Evolutionary conservation across 306 rosid genomes (phyloP).

Genomic region (Aeschynomene evenia): DNA sequence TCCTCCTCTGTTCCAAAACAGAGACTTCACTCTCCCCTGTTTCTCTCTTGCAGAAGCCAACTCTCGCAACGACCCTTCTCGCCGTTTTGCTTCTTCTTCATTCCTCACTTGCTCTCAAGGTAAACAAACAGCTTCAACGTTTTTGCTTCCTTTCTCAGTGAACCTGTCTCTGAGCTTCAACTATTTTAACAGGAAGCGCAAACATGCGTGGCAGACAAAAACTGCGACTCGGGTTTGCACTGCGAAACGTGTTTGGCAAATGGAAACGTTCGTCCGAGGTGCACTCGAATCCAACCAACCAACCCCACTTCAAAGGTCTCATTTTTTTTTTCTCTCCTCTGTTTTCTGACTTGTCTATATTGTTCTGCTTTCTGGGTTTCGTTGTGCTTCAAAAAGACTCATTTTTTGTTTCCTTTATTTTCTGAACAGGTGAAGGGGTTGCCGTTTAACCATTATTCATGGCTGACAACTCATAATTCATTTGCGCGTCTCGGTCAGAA

Average conservation of each 20-base stretch:
- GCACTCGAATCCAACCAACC: conserved; percentile 74
- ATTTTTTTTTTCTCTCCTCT: not conserved
- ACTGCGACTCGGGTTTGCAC: conserved; percentile 73
- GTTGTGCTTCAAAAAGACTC: not conserved
- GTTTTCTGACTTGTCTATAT: not conserved
- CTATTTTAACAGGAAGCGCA: conserved; percentile 57
- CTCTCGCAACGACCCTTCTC: conserved; percentile 35
- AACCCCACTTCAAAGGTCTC: conserved; percentile 64
- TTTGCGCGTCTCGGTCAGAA: conserved; percentile 69
- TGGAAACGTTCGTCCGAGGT: conserved; percentile 67
- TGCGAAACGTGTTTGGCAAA: conserved; percentile 81
- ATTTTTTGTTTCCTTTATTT: not conserved
- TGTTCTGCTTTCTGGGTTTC: not conserved
- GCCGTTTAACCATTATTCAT: conserved; percentile 83
- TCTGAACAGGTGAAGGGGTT: conserved; percentile 59
- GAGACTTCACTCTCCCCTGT: conserved; percentile 7
- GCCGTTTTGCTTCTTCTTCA: conserved; percentile 37
- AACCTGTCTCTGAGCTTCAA: not conserved
- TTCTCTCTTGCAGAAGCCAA: conserved; percentile 36
- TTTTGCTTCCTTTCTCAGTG: not conserved
- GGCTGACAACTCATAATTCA: conserved; percentile 90
- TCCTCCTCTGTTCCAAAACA: conserved; percentile 14
- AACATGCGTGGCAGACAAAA: conserved; percentile 47
- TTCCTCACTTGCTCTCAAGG: conserved; percentile 68
- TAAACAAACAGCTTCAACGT: not conserved